These are phyloP conservation scores for Geotrichum armillariae DNA, from an alignment of 1,139 yeast species.

Conservation along the genomic window DNA sequence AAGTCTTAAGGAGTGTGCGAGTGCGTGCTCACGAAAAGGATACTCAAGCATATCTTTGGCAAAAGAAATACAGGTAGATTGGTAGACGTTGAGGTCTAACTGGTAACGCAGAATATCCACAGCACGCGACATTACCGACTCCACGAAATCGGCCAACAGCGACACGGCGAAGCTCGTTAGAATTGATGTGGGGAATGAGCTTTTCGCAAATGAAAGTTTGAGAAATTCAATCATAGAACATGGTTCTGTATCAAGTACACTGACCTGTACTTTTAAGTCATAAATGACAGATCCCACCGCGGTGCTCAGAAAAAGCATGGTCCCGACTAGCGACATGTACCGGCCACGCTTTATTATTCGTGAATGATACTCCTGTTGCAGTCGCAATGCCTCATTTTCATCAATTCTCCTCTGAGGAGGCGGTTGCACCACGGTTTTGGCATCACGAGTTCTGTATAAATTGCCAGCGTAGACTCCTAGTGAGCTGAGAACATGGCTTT, in stretches of 20 bases:
- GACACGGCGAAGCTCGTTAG: neutral
- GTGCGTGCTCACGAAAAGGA: conserved; percentile 8
- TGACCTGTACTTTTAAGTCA: conserved; percentile 4
- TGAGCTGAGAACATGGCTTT: neutral
- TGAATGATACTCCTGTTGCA: too few species aligned
- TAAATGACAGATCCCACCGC: conserved; percentile 1
- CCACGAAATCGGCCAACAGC: neutral
- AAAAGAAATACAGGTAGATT: too few species aligned
- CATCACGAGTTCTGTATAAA: neutral
- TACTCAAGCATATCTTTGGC: conserved; percentile 1
- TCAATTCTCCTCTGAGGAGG: too few species aligned
- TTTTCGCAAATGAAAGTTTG: neutral
- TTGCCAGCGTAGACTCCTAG: conserved; percentile 10
- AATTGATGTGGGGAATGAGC: neutral
- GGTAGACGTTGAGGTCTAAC: too few species aligned
- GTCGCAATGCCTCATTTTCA: neutral
- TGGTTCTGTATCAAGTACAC: neutral
- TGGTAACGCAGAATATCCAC: too few species aligned
- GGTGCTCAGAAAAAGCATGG: conserved; percentile 2
- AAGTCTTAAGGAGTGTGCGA: conserved; percentile 4
- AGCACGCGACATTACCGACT: neutral
- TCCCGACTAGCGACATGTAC: neutral
- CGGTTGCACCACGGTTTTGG: too few species aligned
- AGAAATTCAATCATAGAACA: neutral
- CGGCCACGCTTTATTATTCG: neutral